Evolutionary conservation across 1,284 basidiomycete species (phyloP).

Genomic region (Apiotrichum siamense): DNA sequence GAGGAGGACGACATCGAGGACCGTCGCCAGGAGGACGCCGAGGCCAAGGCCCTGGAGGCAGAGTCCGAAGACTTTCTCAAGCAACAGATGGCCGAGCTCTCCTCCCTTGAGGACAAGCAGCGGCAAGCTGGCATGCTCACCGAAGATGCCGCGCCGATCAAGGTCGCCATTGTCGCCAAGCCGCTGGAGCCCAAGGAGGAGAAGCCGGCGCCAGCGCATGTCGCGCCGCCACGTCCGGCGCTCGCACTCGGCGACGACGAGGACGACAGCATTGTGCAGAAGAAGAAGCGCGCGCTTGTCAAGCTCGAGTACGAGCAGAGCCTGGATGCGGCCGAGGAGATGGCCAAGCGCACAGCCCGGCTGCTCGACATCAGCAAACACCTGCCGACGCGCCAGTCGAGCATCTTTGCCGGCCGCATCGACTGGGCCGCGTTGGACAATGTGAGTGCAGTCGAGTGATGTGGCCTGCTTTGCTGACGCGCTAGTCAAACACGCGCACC

Average conservation of each 20-base stretch:
- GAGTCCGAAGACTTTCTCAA: slow-evolving; percentile 85
- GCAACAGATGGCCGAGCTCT: slow-evolving; percentile 84
- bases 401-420: slow-evolving; percentile 69
- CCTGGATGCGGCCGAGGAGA: slow-evolving; percentile 24
- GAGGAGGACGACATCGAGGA: slow-evolving; percentile 76
- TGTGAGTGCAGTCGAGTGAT: slow-evolving; percentile 51
- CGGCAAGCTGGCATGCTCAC: slow-evolving; percentile 79
- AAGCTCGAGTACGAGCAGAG: slow-evolving; percentile 68
- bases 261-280: slow-evolving; percentile 63
- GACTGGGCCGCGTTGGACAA: slow-evolving; percentile 79
- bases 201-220: slow-evolving; percentile 48
- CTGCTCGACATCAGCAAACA: slow-evolving; percentile 68
- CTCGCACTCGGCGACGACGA: slow-evolving; percentile 67
- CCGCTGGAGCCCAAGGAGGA: slow-evolving; percentile 18
- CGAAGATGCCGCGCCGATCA: slow-evolving; percentile 80
- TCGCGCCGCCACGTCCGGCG: slow-evolving; percentile 19
- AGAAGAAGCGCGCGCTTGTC: slow-evolving; percentile 70
- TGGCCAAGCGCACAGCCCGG: slow-evolving; percentile 65
- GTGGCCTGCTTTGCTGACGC: neutral
- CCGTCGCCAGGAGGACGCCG: slow-evolving; percentile 69
- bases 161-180: slow-evolving; percentile 59
- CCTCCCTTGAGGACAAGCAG: slow-evolving; percentile 75
- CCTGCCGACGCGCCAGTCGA: slow-evolving; percentile 61
- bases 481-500: slow-evolving; percentile 64
- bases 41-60: slow-evolving; percentile 70